Evolutionary conservation across 2,329 filamentous ascomycete species (phyloP), one percentile per base, ranked within the genome.

Genomic region (Stachybotrys chartarum): DNA sequence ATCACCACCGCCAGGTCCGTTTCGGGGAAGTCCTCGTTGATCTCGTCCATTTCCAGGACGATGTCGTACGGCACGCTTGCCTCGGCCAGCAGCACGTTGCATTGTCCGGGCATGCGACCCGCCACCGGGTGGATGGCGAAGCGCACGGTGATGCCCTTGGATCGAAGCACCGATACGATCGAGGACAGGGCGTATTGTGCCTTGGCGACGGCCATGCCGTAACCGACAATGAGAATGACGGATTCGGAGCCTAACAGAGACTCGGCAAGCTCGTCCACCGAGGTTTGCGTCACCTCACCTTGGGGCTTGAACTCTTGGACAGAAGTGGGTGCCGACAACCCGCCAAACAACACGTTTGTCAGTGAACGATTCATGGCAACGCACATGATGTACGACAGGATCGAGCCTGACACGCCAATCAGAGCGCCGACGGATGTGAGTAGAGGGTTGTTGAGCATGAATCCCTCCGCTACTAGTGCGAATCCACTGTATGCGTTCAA

Each of bases 171-270:
- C 47, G 79, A 75, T 5, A 89, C 89, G 60, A 96, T 93, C 65
- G 92, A 89, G 5, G 88, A 87, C 53, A 96, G 90, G 24, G 90
- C 90, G 66, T 96, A 96, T 71, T 96, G 91, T 3, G 91, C 91
- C 71, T 96, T 96, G 8, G 91, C 91, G 1, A 96, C 91, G 0
- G 91, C 91, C 91, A 96, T 96, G 53, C 91, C 91, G 63, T 96
- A 96, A 1, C 91, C 91, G 6, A 96, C 91, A 1, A 93, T 86
- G 54, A 96, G 91, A 63, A 96, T 94, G 55, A 96, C 90, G 50
- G 81, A 91, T 65, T 96, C 90, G 0, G 90, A 86, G 58, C 87
- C 87, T 16, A 84, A 75, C 3, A 96, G 77, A 0, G 84, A 80
- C 31, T 95, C 90, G 1, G 88, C 88, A 0, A 89, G 87, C 50